Conservation (phyloP, 768 basidiomycete genomes). For the Galerina marginata region DNA sequence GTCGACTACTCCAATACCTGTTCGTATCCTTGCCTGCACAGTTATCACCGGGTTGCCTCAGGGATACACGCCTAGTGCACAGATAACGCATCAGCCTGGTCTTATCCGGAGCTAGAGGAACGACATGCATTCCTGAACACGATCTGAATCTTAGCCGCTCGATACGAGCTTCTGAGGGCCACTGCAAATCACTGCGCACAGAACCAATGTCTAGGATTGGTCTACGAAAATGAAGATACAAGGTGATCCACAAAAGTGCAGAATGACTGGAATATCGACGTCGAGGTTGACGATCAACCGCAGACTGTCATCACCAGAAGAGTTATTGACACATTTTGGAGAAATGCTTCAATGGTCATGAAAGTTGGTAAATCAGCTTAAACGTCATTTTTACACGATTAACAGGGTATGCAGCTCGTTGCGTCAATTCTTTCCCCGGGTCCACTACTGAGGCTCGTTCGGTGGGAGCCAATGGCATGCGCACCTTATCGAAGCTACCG, state of each 20-base stretch:
- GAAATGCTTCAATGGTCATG: slow-evolving; percentile 37
- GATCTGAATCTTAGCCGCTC: slow-evolving; percentile 41
- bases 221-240: slow-evolving; percentile 12
- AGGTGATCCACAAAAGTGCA: background rate
- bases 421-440: slow-evolving; percentile 30
- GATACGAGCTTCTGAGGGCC: slow-evolving; percentile 30
- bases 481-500: slow-evolving; percentile 42
- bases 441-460: slow-evolving; percentile 24
- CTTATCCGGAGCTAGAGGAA: slow-evolving; percentile 29
- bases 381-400: background rate
- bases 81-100: slow-evolving; percentile 41
- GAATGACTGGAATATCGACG: slow-evolving; percentile 5
- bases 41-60: slow-evolving; percentile 21
- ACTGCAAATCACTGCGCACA: slow-evolving; percentile 18
- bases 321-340: slow-evolving; percentile 42
- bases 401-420: slow-evolving; percentile 22
- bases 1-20: slow-evolving; percentile 20
- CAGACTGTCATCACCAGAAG: slow-evolving; percentile 26
- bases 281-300: slow-evolving; percentile 4
- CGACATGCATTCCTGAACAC: slow-evolving; percentile 36
- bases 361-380: slow-evolving; percentile 16
- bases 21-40: slow-evolving; percentile 18
- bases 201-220: background rate
- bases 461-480: slow-evolving; percentile 27
- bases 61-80: slow-evolving; percentile 30